Base-by-base conservation (phyloP, 2,329 filamentous ascomycete genomes). In the Curvularia spicifera region DNA sequence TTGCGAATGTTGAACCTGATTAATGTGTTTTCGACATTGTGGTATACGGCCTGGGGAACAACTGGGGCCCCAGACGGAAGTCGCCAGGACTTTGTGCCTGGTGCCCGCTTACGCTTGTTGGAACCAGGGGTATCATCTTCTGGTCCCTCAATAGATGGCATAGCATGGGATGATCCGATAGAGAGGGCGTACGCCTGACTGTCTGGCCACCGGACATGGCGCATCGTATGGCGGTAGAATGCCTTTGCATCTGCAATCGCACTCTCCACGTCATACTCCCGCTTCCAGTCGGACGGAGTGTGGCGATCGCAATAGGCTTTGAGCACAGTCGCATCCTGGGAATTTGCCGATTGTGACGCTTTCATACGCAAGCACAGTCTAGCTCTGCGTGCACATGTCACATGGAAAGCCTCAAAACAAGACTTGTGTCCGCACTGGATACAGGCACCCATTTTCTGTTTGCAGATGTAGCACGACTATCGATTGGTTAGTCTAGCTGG, bases 371-470 rank as follows among this genome's bases (percentile, higher is more conserved):
- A 82, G 72, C 91, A 98, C 0, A 99, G 83, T 62, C 89, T 89
- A 47, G 93, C 93, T 69, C 91, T 87, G 54, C 95, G 87, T 24
- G 95, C 95, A 75, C 95, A 99, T 5, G 95, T 98, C 53, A 97
- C 93, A 78, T 99, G 95, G 76, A 99, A 99, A 8, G 95, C 95
- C 71, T 94, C 89, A 73, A 96, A 99, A 77, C 95, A 99, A 61
- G 90, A 91, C 78, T 97, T 98, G 80, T 98, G 97, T 60, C 93
- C 92, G 77, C 95, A 99, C 77, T 99, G 95, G 60, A 99, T 97
- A 77, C 94, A 98, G 40, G 95, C 94, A 22, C 95, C 95, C 95
- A 99, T 99, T 69, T 89, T 90, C 78, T 99, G 95, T 65, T 93
- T 90, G 79, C 95, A 99, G 56, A 99, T 96, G 76, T 99, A 99